Evolutionary conservation across 129 eudicot species (phyloP).

Genomic region (Chrysanthemum seticuspe): DNA sequence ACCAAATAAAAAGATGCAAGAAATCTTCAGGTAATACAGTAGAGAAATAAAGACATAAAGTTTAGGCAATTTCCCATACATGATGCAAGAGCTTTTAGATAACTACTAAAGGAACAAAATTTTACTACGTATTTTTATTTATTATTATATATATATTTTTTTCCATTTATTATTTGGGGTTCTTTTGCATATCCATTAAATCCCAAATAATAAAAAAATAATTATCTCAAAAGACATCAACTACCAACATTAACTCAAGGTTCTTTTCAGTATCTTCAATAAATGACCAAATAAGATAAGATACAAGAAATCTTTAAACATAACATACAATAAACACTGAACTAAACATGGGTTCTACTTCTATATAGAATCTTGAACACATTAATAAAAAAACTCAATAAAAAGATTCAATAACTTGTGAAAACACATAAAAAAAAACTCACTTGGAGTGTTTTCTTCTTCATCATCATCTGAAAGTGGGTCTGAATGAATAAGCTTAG

Average conservation of each 20-base stretch:
- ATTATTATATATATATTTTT: too few species aligned
- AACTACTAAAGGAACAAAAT: too few species aligned
- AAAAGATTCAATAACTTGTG: slow-evolving; percentile 5
- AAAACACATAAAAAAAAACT: background rate
- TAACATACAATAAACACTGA: slow-evolving; percentile 6
- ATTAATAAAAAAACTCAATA: background rate
- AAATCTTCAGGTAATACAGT: too few species aligned
- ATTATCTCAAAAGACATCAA: background rate
- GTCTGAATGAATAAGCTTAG: slow-evolving; percentile 38
- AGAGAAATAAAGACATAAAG: too few species aligned
- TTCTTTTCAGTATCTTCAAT: slow-evolving; percentile 13
- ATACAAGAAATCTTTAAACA: slow-evolving; percentile 6
- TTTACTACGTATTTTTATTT: too few species aligned
- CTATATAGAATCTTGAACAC: slow-evolving; percentile 13
- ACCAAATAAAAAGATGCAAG: too few species aligned
- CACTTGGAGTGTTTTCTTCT: slow-evolving; percentile 60
- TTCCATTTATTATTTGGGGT: too few species aligned
- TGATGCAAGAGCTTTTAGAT: too few species aligned
- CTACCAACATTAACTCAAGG: background rate
- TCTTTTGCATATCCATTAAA: background rate
- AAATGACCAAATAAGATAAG: background rate
- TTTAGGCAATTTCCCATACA: too few species aligned
- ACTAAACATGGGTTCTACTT: slow-evolving; percentile 13
- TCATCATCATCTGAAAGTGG: slow-evolving; percentile 47
- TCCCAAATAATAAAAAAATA: background rate